Base-by-base conservation (phyloP, 345 rosid species). In the Salix caprea region DNA sequence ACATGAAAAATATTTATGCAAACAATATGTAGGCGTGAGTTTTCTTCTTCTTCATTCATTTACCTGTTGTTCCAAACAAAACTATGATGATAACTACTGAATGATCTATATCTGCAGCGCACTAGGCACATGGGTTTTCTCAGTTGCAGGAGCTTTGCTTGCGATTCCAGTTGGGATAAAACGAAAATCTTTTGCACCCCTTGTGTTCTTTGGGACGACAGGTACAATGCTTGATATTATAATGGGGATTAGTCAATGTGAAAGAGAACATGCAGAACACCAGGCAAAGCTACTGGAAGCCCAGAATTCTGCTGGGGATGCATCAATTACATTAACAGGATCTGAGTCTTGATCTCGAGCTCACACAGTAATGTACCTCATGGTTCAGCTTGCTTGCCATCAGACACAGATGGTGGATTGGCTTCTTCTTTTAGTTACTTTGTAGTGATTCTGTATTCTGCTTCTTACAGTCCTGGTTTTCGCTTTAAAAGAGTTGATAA, bases 171-270 rank as follows among this genome's bases (percentile, higher is more conserved):
- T 91, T 21, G 99, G 99, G 21, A 95, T 95, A 54, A 95, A 89
- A 77, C 88, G 93, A 61, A 95, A 93, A 83, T 95, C 98, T 52
- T 78, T 95, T 26, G 96, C 86, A 4, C 97, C 98, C 11, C 94
- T 95, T 6, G 98, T 93, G 74, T 93, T 93, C 90, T 93, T 95
- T 13, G 97, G 99, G 82, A 93, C 99, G 16, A 95, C 98, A 0
- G 99, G 98, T 42, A 93, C 98, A 23, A 95, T 95, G 99, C 92
- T 93, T 6, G 98, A 95, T 74, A 95, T 93, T 77, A 91, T 93
- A 54, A 86, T 91, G 82, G 99, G 97, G 42, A 87, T 93, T 81
- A 93, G 83, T 73, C 94, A 91, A 21, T 93, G 99, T 23, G 98
- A 91, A 76, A 90, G 99, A 86, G 98, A 96, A 81, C 96, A 96